These are phyloP conservation scores for Solanum arcanum DNA, from an alignment of 257 asterid species.

Conservation along the genomic window DNA sequence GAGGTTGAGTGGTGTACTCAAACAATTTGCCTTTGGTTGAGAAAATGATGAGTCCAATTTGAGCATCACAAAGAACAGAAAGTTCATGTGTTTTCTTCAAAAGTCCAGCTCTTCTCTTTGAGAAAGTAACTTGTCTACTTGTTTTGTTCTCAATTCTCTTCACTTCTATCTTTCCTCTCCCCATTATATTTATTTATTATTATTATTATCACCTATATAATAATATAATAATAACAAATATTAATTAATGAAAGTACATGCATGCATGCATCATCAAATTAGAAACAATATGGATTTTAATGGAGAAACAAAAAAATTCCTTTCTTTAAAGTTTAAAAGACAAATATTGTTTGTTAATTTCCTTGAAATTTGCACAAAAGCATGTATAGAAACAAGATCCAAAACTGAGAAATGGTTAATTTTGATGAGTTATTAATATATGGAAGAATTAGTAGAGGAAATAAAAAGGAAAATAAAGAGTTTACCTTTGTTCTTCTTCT, in stretches of 20 bases:
- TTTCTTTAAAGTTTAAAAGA: not conserved
- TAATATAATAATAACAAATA: too few relatives aligned
- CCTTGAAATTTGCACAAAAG: not conserved
- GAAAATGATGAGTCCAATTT: constrained; percentile 63
- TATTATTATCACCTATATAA: not conserved
- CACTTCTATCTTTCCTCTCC: constrained; percentile 74
- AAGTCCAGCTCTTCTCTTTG: constrained; percentile 61
- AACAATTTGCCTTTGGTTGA: constrained; percentile 63
- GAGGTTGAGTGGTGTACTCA: constrained; percentile 49
- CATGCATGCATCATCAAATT: not conserved
- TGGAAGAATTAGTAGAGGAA: not conserved
- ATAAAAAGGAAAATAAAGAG: not conserved
- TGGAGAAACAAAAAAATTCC: not conserved
- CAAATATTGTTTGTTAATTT: not conserved
- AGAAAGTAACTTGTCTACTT: constrained; percentile 72
- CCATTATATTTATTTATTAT: constrained; percentile 21
- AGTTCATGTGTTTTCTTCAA: constrained; percentile 88
- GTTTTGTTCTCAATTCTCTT: constrained; percentile 84
- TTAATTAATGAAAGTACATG: not conserved
- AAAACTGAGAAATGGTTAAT: not conserved
- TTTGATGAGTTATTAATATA: not conserved
- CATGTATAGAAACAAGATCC: not conserved
- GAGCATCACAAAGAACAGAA: constrained; percentile 81
- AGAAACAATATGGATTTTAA: not conserved
- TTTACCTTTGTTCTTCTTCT: not conserved